These are phyloP conservation scores for Melaleuca alternifolia DNA, from an alignment of 345 rosid species.

Conservation along the genomic window DNA sequence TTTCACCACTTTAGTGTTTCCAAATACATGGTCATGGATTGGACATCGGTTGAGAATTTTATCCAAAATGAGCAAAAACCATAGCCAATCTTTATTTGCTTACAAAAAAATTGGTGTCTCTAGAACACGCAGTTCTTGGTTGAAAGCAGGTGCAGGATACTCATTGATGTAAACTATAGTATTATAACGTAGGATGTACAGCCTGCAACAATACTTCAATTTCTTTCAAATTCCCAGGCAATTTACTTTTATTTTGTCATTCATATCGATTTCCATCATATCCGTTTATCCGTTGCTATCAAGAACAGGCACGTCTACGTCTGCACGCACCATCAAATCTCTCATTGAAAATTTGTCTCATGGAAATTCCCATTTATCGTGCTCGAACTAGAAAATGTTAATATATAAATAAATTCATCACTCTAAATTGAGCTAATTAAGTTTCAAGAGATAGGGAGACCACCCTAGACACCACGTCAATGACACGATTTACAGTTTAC, in stretches of 20 bases:
- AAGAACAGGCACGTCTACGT: background rate
- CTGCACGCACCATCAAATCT: background rate
- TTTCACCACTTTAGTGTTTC: too few species aligned
- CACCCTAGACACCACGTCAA: too few species aligned
- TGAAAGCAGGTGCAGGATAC: background rate
- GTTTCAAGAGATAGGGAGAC: too few species aligned
- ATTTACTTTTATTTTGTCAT: background rate
- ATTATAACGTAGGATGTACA: too few species aligned
- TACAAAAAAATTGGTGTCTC: background rate
- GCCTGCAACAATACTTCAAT: background rate
- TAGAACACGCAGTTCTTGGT: background rate
- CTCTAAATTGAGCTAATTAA: too few species aligned
- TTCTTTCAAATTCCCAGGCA: background rate
- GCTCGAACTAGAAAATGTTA: background rate
- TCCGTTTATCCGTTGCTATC: background rate
- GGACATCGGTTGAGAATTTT: too few species aligned
- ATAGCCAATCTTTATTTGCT: background rate
- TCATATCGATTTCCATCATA: background rate
- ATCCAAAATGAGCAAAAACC: background rate
- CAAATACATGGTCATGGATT: too few species aligned
- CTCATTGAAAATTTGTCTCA: background rate
- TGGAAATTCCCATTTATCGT: background rate
- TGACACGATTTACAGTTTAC: too few species aligned
- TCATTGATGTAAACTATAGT: background rate
- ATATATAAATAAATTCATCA: too few species aligned